These are phyloP conservation scores for Babesia ovata DNA, from an alignment of 169 alveolate species.

Conservation along the genomic window DNA sequence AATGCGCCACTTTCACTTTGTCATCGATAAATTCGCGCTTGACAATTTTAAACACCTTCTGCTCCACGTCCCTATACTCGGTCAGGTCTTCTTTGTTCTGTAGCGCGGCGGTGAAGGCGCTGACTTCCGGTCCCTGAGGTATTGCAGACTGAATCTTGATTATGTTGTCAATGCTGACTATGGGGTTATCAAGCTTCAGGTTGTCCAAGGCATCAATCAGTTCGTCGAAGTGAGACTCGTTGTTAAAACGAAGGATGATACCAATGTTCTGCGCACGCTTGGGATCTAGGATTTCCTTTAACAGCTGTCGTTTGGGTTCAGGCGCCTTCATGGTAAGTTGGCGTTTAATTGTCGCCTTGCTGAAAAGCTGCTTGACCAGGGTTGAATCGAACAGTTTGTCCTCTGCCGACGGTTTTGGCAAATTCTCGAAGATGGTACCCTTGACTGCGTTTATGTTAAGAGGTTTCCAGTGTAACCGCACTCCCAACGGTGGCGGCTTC, in stretches of 20 bases:
- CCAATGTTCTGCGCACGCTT: slow-evolving; percentile 78
- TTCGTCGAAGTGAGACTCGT: slow-evolving; percentile 67
- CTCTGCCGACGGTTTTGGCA: slow-evolving; percentile 12
- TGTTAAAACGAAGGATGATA: slow-evolving; percentile 72
- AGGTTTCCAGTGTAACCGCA: slow-evolving; percentile 66
- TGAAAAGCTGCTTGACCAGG: slow-evolving; percentile 42
- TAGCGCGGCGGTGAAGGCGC: slow-evolving; percentile 1
- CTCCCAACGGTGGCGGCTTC: slow-evolving; percentile 57
- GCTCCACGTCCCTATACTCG: slow-evolving; percentile 33
- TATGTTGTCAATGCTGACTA: slow-evolving; percentile 29
- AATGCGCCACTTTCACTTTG: slow-evolving; percentile 64
- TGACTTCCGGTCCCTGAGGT: slow-evolving; percentile 25
- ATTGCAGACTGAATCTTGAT: slow-evolving; percentile 33
- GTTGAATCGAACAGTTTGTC: slow-evolving; percentile 32
- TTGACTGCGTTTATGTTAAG: slow-evolving; percentile 32
- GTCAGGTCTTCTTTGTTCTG: slow-evolving; percentile 1
- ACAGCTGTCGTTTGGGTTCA: slow-evolving; percentile 49
- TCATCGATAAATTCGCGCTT: slow-evolving; percentile 46
- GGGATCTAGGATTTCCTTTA: slow-evolving; percentile 68
- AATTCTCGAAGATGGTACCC: slow-evolving; percentile 55
- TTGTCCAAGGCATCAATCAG: slow-evolving; percentile 60
- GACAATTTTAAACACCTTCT: slow-evolving; percentile 67
- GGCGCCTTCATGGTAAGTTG: slow-evolving; percentile 32
- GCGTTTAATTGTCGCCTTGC: slow-evolving; percentile 43
- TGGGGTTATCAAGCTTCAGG: slow-evolving; percentile 43